Percentiles rank a stretch among this genome's conserved stretches.
Evolutionary conservation across 73 alveolate genomes (phyloP).

Genomic region (Tetrahymena thermophila): DNA sequence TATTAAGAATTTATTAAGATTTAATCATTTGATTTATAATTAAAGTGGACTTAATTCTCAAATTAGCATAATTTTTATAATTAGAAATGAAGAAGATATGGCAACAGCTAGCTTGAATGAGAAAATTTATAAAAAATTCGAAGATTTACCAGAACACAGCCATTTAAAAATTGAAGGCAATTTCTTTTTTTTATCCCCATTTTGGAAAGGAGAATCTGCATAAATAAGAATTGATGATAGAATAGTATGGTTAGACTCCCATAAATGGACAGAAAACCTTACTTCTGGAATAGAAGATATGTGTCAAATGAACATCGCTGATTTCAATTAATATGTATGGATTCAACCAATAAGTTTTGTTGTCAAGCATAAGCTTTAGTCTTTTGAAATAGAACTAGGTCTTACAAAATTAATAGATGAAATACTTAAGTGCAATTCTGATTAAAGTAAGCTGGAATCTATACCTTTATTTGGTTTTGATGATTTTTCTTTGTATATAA

Average conservation of each 20-base stretch:
- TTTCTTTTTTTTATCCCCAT: neutral
- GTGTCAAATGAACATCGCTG: neutral
- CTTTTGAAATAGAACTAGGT: neutral
- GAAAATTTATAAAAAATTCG: neutral
- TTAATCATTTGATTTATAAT: neutral
- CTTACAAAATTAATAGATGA: neutral
- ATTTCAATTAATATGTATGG: neutral
- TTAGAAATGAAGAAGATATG: neutral
- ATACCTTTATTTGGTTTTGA: neutral
- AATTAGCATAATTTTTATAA: neutral
- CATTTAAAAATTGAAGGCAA: neutral
- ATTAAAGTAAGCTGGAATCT: neutral
- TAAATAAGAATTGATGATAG: neutral
- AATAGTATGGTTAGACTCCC: neutral
- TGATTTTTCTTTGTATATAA: neutral
- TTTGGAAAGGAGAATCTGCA: neutral
- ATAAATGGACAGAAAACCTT: neutral
- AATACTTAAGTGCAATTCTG: neutral
- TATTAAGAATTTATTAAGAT: neutral
- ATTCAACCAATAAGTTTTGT: neutral
- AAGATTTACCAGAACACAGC: neutral
- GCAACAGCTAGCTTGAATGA: neutral
- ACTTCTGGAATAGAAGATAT: neutral
- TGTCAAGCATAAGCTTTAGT: neutral
- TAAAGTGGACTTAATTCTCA: neutral